These are phyloP conservation scores for Simmondsia chinensis DNA, from an alignment of 148 eudicot genomes.

Conservation along the genomic window DNA sequence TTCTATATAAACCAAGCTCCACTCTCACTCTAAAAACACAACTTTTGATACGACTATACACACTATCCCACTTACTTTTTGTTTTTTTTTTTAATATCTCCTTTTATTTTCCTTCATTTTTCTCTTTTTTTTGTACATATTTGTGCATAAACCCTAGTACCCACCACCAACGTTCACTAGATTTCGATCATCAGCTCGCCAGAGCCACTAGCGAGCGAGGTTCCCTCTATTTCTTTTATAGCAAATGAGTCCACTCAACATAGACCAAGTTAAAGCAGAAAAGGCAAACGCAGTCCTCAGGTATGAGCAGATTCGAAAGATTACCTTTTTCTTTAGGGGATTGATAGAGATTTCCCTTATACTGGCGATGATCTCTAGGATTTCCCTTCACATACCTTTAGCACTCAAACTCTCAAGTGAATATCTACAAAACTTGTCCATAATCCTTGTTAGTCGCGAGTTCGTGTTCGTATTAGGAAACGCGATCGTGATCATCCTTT, in stretches of 20 bases:
- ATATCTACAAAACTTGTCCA: constrained; percentile 19
- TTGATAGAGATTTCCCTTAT: constrained; percentile 51
- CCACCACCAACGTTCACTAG: too few relatives aligned
- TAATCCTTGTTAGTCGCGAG: constrained; percentile 35
- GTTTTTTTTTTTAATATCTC: too few relatives aligned
- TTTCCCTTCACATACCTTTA: constrained; percentile 33
- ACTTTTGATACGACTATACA: too few relatives aligned
- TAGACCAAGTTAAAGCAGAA: constrained; percentile 31
- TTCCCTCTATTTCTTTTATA: background rate
- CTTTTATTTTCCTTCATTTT: too few relatives aligned
- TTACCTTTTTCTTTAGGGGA: constrained; percentile 50
- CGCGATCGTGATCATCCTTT: constrained; percentile 47
- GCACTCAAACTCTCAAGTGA: constrained; percentile 33
- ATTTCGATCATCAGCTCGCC: too few relatives aligned
- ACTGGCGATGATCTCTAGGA: constrained; percentile 37
- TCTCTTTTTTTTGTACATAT: too few relatives aligned
- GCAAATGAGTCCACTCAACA: constrained; percentile 39
- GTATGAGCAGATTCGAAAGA: constrained; percentile 28
- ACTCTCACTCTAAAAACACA: too few relatives aligned
- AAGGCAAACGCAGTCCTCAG: constrained; percentile 43
- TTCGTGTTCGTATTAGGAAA: constrained; percentile 80
- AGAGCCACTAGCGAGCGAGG: too few relatives aligned
- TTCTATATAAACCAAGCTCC: too few relatives aligned
- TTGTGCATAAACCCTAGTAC: too few relatives aligned
- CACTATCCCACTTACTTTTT: too few relatives aligned